Percentiles rank a stretch among this genome's conserved stretches.
These are phyloP conservation scores for Heterobasidion parviporum DNA, from an alignment of 1,284 basidiomycete species.

Conservation along the genomic window DNA sequence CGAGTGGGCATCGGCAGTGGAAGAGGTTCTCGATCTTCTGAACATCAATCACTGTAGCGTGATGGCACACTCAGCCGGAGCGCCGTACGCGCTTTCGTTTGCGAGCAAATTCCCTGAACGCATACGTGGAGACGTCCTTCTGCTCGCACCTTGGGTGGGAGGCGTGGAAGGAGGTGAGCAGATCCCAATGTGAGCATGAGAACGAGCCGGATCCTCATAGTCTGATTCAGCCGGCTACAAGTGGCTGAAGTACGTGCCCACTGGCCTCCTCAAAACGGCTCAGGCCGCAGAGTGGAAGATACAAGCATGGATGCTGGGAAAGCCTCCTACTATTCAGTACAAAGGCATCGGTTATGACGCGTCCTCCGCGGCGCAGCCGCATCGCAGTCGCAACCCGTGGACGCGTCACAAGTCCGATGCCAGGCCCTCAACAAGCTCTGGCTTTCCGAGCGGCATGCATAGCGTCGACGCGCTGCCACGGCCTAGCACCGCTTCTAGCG, in stretches of 20 bases:
- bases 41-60: slow-evolving; percentile 78
- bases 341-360: slow-evolving; percentile 72
- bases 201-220: neutral
- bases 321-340: slow-evolving; percentile 76
- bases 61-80: slow-evolving; percentile 95
- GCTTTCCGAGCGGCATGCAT: neutral
- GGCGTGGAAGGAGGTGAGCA: slow-evolving; percentile 76
- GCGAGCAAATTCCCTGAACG: slow-evolving; percentile 69
- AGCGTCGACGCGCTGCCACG: slow-evolving; percentile 20
- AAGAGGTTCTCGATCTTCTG: slow-evolving; percentile 81
- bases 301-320: slow-evolving; percentile 94
- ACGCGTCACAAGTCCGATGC: slow-evolving; percentile 15
- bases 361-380: slow-evolving; percentile 15
- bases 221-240: slow-evolving; percentile 66
- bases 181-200: neutral
- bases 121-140: slow-evolving; percentile 77
- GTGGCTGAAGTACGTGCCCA: slow-evolving; percentile 96
- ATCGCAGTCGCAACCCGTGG: slow-evolving; percentile 9
- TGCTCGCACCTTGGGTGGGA: slow-evolving; percentile 96
- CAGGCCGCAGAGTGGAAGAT: slow-evolving; percentile 97
- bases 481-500: slow-evolving; percentile 53
- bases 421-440: slow-evolving; percentile 16
- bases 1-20: slow-evolving; percentile 87
- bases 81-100: slow-evolving; percentile 88
- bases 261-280: slow-evolving; percentile 87